phyloP scores from a whole-genome alignment of 2,329 filamentous ascomycete genomes.

The Cladosporium oxysporum region DNA sequence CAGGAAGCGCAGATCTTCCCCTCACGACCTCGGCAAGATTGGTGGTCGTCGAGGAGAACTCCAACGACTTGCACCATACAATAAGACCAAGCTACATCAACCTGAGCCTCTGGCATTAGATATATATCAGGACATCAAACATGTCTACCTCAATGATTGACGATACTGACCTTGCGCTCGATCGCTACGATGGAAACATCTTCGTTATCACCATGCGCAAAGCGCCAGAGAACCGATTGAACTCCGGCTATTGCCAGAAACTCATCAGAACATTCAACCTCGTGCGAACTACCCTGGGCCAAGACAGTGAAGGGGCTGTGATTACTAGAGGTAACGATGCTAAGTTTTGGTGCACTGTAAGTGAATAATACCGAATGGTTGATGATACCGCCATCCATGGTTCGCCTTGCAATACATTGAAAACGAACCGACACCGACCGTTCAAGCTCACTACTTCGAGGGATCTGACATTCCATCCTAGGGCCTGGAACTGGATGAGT shows the following conservation, averaged over 20 bases:
- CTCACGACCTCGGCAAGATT: slow-evolving; percentile 18
- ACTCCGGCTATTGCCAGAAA: slow-evolving; percentile 53
- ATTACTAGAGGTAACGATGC: slow-evolving; percentile 55
- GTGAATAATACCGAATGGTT: neutral
- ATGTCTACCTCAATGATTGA: slow-evolving; percentile 36
- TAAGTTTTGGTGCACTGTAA: slow-evolving; percentile 53
- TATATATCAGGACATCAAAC: neutral
- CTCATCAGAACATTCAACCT: slow-evolving; percentile 53
- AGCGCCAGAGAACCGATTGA: slow-evolving; percentile 56
- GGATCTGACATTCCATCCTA: slow-evolving; percentile 4
- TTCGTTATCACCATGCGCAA: slow-evolving; percentile 59
- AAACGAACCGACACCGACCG: too few relatives aligned
- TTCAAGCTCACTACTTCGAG: neutral
- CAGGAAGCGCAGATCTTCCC: slow-evolving; percentile 12
- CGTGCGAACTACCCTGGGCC: slow-evolving; percentile 50
- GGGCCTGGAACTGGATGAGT: slow-evolving; percentile 40
- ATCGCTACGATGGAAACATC: slow-evolving; percentile 48
- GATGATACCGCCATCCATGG: too few relatives aligned
- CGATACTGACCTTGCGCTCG: slow-evolving; percentile 46
- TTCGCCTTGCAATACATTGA: too few relatives aligned
- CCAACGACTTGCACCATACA: neutral
- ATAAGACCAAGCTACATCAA: neutral
- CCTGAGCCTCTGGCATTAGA: neutral
- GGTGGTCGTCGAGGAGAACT: neutral
- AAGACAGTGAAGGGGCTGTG: slow-evolving; percentile 53